phyloP scores from a whole-genome alignment of 345 rosid genomes.

The Citrus maxima region DNA sequence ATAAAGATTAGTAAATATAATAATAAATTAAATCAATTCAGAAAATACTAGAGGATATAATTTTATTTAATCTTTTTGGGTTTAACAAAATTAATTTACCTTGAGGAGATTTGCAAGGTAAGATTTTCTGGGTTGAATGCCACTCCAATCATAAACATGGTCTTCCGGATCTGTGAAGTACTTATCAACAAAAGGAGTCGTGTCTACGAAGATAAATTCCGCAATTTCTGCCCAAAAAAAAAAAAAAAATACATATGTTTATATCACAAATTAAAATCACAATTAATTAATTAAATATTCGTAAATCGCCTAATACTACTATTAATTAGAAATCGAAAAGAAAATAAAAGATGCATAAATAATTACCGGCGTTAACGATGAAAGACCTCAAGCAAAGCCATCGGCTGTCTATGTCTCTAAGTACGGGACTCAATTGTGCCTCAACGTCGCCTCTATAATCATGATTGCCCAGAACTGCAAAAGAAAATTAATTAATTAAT shows the following conservation, averaged over 20 bases:
- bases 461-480: constrained; percentile 59
- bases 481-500: neutral
- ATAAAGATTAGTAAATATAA: no score
- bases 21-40: neutral
- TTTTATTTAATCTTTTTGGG: no score
- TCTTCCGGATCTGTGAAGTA: constrained; percentile 37
- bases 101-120: constrained; percentile 29
- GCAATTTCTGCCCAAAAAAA: constrained; percentile 22
- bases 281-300: neutral
- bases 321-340: no score
- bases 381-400: constrained; percentile 57
- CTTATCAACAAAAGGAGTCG: constrained; percentile 37
- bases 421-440: constrained; percentile 50
- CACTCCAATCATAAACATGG: constrained; percentile 38
- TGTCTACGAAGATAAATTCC: constrained; percentile 45
- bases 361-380: constrained; percentile 37
- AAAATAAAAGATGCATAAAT: no score
- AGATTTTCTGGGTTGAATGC: constrained; percentile 19
- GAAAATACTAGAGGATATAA: no score
- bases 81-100: constrained; percentile 11
- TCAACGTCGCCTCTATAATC: constrained; percentile 55
- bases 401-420: constrained; percentile 34
- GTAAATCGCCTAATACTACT: neutral
- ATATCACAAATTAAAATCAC: no score
- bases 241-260: no score